Evolutionary conservation across 225 moss, liverwort and hornwort species (phyloP).

Genomic region (Polytrichum commune): DNA sequence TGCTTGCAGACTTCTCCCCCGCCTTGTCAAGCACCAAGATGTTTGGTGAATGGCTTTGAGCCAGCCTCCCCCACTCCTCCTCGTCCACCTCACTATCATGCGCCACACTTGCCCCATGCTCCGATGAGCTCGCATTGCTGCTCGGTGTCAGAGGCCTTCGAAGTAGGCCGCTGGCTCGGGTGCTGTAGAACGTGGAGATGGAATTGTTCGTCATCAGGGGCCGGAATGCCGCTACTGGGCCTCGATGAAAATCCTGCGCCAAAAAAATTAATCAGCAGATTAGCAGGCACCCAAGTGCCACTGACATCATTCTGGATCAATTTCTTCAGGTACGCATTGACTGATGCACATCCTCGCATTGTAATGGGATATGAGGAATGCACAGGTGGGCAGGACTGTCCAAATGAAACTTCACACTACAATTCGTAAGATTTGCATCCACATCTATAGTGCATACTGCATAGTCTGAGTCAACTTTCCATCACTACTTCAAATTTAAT

Average conservation of each 20-base stretch:
- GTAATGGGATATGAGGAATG: too few relatives aligned
- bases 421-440: too few relatives aligned
- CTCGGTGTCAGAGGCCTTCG: slow-evolving; percentile 48
- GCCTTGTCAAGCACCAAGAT: slow-evolving; percentile 32
- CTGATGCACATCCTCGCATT: too few relatives aligned
- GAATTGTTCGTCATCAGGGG: slow-evolving; percentile 49
- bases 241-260: slow-evolving; percentile 41
- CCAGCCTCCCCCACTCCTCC: slow-evolving; percentile 43
- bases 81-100: slow-evolving; percentile 49
- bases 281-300: too few relatives aligned
- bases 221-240: slow-evolving; percentile 43
- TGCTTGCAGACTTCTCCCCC: slow-evolving; percentile 25
- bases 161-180: slow-evolving; percentile 39
- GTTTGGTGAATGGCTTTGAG: slow-evolving; percentile 29
- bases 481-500: too few relatives aligned
- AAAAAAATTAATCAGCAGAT: background rate
- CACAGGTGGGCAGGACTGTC: too few relatives aligned
- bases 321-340: too few relatives aligned
- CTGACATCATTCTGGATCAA: too few relatives aligned
- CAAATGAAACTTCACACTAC: too few relatives aligned
- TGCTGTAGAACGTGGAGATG: slow-evolving; percentile 57
- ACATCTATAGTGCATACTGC: too few relatives aligned
- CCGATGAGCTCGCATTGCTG: slow-evolving; percentile 58
- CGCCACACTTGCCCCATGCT: slow-evolving; percentile 44
- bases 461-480: too few relatives aligned